phyloP scores from a whole-genome alignment of 805 yeast genomes.

The Barnettozyma sucrosica region DNA sequence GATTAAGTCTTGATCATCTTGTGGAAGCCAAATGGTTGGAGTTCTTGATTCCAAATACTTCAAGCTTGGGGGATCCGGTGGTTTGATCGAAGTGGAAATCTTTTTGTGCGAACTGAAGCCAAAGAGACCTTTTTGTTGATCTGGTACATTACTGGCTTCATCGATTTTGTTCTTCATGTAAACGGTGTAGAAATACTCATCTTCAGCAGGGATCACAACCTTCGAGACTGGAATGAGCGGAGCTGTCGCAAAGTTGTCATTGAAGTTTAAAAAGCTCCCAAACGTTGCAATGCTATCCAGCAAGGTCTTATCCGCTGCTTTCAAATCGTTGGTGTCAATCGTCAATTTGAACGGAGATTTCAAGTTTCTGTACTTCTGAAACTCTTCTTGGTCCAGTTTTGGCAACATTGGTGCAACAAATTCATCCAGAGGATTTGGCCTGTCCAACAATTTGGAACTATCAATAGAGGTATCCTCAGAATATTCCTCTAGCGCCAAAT shows the following conservation, averaged over 20 bases:
- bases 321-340: conserved; percentile 27
- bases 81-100: conserved; percentile 56
- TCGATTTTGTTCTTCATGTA: conserved; percentile 45
- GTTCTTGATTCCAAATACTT: conserved; percentile 76
- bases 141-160: conserved; percentile 32
- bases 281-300: conserved; percentile 30
- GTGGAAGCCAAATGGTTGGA: conserved; percentile 95
- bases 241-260: conserved; percentile 25
- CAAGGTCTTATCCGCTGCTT: conserved; percentile 30
- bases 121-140: conserved; percentile 53
- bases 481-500: neutral
- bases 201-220: conserved; percentile 57
- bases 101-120: conserved; percentile 39
- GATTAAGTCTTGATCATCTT: conserved; percentile 78
- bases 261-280: conserved; percentile 25
- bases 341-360: conserved; percentile 30
- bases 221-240: conserved; percentile 58
- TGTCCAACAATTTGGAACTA: conserved; percentile 28
- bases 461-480: conserved; percentile 30
- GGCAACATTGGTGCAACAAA: conserved; percentile 29
- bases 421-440: conserved; percentile 31
- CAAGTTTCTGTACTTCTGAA: conserved; percentile 5
- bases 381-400: conserved; percentile 26
- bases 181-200: conserved; percentile 57
- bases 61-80: conserved; percentile 87